Evolutionary conservation across 352 stramenopile genomes (phyloP), one percentile per base, ranked within the genome.

Genomic region (Phytophthora citrophthora): DNA sequence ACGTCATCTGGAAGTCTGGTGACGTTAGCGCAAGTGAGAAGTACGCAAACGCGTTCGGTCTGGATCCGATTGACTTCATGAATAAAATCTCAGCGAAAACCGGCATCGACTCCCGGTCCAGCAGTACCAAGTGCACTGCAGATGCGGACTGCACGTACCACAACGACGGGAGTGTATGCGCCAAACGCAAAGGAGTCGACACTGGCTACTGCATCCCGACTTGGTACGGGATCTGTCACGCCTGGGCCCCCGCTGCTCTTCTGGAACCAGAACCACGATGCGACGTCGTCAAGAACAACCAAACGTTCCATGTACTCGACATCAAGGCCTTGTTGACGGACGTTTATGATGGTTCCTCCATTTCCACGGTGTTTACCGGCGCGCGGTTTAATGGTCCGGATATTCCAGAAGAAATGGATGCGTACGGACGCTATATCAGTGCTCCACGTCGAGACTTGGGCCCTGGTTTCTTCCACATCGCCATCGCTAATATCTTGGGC

Each of bases 211-310:
- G 76, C 39, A 71, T 85, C 38, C 63, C 71, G 23, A 70, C 64
- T 5, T 85, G 76, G 76, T 80, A 74, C 26, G 73, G 73, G 13
- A 72, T 85, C 48, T 82, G 76, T 46, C 73, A 82, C 46, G 76
- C 76, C 1, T 85, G 72, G 73, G 50, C 76, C 0, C 70, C 74
- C 1, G 73, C 73, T 23, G 71, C 76, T 23, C 53, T 85, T 8
- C 58, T 77, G 7, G 76, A 85, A 34, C 32, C 52, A 1, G 76
- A 85, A 38, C 76, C 76, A 2, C 49, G 69, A 45, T 85, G 76
- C 46, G 50, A 68, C 11, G 76, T 82, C 0, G 66, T 53, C 16
- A 64, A 70, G 44, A 85, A 85, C 41, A 62, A 62, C 29, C 59
- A 78, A 11, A 78, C 61, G 18, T 86, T 86, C 53, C 64, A 76